Evolutionary conservation across 352 stramenopile genomes (phyloP).

Genomic region (Pythium aquatile): DNA sequence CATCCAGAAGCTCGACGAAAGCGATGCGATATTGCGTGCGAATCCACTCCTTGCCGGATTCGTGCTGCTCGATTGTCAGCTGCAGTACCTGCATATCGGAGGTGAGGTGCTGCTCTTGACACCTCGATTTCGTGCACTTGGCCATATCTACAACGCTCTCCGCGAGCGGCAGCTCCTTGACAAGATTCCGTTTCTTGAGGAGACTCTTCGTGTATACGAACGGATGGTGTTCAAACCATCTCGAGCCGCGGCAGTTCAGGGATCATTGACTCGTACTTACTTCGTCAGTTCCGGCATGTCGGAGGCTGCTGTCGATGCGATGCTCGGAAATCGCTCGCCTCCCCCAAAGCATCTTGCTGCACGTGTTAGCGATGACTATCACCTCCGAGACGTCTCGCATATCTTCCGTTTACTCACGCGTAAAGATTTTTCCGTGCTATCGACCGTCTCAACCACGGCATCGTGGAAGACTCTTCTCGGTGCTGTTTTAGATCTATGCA

Average conservation of each 20-base stretch:
- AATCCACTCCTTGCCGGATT: constrained; percentile 34
- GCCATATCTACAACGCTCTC: constrained; percentile 30
- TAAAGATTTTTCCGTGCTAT: not conserved
- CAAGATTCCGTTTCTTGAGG: constrained; percentile 29
- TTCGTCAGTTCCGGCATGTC: constrained; percentile 30
- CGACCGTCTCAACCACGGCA: not conserved
- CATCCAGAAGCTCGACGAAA: constrained; percentile 6
- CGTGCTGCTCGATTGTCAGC: constrained; percentile 28
- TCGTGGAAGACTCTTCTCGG: not conserved
- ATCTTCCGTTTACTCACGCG: not conserved
- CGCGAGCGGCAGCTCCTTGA: constrained; percentile 16
- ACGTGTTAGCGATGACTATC: not conserved
- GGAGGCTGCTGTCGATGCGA: constrained; percentile 24
- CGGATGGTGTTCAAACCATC: not conserved
- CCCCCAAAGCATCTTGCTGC: not conserved
- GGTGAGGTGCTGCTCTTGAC: constrained; percentile 26
- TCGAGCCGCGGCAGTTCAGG: not conserved
- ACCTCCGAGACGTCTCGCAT: not conserved
- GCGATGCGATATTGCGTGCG: constrained; percentile 12
- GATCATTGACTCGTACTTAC: constrained; percentile 26
- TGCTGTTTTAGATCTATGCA: not conserved
- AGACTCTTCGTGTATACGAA: not conserved
- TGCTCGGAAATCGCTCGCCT: not conserved
- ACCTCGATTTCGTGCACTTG: constrained; percentile 26
- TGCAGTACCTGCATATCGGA: constrained; percentile 28